A percentile compares a stretch with the other conserved stretches of the same genome.
Evolutionary conservation across 176 grass and related monocot species (phyloP).

Genomic region (Lolium multiflorum): DNA sequence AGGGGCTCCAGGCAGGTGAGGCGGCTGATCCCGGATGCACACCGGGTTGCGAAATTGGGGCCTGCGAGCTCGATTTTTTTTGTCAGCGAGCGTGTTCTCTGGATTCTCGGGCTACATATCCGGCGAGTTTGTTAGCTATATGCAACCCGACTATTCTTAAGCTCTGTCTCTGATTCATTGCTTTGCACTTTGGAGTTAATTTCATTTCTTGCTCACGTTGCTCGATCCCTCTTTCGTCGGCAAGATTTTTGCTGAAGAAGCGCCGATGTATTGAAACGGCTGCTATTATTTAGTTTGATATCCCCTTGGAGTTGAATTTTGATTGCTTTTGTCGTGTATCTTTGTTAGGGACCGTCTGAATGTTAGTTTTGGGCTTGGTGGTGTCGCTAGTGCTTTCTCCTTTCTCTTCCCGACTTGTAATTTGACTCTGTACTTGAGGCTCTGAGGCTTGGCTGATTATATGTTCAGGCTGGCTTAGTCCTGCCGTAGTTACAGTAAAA

Average conservation of each 20-base stretch:
- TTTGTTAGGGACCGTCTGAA: not conserved
- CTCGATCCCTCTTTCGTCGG: not conserved
- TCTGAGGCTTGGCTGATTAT: too few species aligned
- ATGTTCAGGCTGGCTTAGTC: too few species aligned
- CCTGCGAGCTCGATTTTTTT: conserved; percentile 1
- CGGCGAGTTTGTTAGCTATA: not conserved
- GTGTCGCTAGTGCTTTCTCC: too few species aligned
- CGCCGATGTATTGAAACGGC: not conserved
- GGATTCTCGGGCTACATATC: not conserved
- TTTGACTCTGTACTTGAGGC: too few species aligned
- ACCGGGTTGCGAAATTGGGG: not conserved
- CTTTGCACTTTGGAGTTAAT: not conserved
- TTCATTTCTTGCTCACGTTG: not conserved
- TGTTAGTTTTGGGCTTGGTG: not conserved
- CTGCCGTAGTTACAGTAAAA: too few species aligned
- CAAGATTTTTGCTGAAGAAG: not conserved
- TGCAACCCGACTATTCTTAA: not conserved
- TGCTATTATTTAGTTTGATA: not conserved
- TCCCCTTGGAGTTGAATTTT: not conserved
- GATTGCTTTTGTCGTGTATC: not conserved
- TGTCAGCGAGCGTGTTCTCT: not conserved
- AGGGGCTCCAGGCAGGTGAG: conserved; percentile 63
- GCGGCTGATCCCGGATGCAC: conserved; percentile 22
- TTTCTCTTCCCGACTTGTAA: too few species aligned
- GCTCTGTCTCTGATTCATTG: not conserved